Evolutionary conservation across 2,329 filamentous ascomycete species (phyloP).

Genomic region (Calycina herbarum): DNA sequence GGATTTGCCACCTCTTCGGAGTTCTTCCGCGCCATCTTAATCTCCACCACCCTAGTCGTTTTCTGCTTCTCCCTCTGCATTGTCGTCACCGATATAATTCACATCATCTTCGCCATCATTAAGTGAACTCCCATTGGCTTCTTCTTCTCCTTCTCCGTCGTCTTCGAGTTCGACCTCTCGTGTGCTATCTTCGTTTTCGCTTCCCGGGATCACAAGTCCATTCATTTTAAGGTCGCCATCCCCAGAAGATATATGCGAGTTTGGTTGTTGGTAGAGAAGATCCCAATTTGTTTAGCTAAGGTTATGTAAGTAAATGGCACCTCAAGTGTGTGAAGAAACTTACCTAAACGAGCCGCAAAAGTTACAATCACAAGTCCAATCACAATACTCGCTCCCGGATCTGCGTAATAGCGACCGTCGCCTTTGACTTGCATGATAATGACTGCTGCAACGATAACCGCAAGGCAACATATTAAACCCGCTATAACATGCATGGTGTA

Average conservation of each 20-base stretch:
- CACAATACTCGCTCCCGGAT: constrained; percentile 66
- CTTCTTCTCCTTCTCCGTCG: not conserved
- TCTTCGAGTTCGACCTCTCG: not conserved
- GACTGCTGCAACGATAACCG: constrained; percentile 68
- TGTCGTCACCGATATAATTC: not conserved
- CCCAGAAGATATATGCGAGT: not conserved
- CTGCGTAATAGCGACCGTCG: constrained; percentile 65
- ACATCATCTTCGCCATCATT: no score
- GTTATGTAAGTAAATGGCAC: not conserved
- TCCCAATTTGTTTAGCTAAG: not conserved
- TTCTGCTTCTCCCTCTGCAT: not conserved
- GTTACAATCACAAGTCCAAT: constrained; percentile 73
- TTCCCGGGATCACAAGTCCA: not conserved
- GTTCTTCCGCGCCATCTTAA: not conserved
- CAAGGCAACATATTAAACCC: constrained; percentile 74
- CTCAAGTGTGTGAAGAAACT: not conserved
- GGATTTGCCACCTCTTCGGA: no score
- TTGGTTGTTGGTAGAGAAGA: not conserved
- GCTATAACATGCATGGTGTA: constrained; percentile 70
- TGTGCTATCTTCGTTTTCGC: not conserved
- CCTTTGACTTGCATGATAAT: constrained; percentile 67
- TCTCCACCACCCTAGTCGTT: not conserved
- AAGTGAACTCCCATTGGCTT: no score
- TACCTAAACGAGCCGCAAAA: constrained; percentile 58
- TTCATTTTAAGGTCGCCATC: not conserved